These are phyloP conservation scores for Globisporangium emineosum DNA, from an alignment of 352 stramenopile genomes.

Conservation along the genomic window DNA sequence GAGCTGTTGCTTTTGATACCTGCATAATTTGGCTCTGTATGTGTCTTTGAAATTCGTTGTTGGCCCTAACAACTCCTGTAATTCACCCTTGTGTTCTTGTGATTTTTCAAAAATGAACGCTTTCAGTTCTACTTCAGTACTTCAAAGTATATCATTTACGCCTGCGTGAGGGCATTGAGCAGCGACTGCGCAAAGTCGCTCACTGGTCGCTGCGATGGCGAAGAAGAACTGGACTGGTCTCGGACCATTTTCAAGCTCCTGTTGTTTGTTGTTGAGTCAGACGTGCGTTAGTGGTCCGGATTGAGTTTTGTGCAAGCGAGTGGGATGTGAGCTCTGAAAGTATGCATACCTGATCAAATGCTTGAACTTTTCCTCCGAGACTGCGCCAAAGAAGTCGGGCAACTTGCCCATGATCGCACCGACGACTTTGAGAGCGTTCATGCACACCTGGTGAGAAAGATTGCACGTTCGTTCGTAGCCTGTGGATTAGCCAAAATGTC, in stretches of 20 bases:
- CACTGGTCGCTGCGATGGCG: constrained; percentile 17
- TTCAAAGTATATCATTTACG: background rate
- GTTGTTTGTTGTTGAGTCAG: background rate
- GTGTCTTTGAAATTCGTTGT: background rate
- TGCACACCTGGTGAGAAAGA: constrained; percentile 40
- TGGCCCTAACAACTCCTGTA: background rate
- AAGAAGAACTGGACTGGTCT: constrained; percentile 18
- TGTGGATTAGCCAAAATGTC: too few relatives aligned
- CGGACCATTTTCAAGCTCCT: constrained; percentile 39
- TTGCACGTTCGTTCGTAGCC: too few relatives aligned
- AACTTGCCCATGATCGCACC: constrained; percentile 53
- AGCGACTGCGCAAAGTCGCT: constrained; percentile 51
- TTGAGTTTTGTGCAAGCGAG: background rate
- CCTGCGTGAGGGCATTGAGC: constrained; percentile 26
- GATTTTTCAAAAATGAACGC: background rate
- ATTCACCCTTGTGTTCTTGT: background rate
- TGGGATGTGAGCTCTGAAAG: background rate
- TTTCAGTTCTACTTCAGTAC: too few relatives aligned
- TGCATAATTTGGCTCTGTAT: background rate
- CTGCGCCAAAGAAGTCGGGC: constrained; percentile 28
- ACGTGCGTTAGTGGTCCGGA: background rate
- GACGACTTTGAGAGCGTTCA: constrained; percentile 59
- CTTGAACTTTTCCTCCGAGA: constrained; percentile 23
- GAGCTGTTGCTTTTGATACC: too few relatives aligned
- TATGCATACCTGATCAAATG: constrained; percentile 29